These are phyloP conservation scores for Megacollybia marginata DNA, from an alignment of 768 basidiomycete genomes.

Conservation along the genomic window DNA sequence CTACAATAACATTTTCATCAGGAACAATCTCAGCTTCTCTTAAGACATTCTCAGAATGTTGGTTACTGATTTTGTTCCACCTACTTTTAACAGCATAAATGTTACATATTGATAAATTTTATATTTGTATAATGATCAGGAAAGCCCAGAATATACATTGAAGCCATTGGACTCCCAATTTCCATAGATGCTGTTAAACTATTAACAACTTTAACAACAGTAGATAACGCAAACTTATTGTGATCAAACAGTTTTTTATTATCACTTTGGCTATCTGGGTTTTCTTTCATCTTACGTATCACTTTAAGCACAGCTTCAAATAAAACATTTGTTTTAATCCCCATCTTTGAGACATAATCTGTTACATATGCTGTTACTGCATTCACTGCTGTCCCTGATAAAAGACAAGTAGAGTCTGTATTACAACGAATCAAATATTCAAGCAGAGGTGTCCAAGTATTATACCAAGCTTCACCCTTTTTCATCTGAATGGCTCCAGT, in stretches of 20 bases:
- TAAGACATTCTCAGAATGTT: too few relatives aligned
- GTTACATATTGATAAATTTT: constrained; percentile 6
- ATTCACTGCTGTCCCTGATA: constrained; percentile 28
- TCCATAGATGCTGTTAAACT: constrained; percentile 4
- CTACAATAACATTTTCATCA: too few relatives aligned
- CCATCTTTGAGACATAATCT: constrained; percentile 29
- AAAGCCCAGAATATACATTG: not conserved
- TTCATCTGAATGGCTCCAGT: constrained; percentile 20
- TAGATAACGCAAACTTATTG: constrained; percentile 12
- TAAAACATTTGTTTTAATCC: constrained; percentile 23
- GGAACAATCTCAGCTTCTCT: too few relatives aligned
- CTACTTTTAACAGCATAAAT: not conserved
- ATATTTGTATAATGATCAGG: not conserved
- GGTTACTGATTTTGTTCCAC: too few relatives aligned
- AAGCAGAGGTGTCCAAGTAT: constrained; percentile 14
- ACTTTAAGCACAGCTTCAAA: constrained; percentile 20
- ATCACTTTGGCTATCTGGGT: constrained; percentile 14
- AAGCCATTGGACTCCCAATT: not conserved
- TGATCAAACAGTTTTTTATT: too few relatives aligned
- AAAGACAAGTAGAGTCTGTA: constrained; percentile 24
- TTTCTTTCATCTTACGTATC: too few relatives aligned
- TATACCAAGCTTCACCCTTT: constrained; percentile 24
- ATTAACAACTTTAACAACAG: constrained; percentile 19
- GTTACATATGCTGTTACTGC: constrained; percentile 29
- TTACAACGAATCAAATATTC: constrained; percentile 26